A percentile compares a stretch with the other conserved stretches of the same genome.
Evolutionary conservation across 176 grass and related monocot genomes (phyloP).

Genomic region (Zea mays): Zm-B73-REFERENCE-NAM-5.0 NC_050101.1:112522501-112523000

Average conservation of each 20-base stretch:
- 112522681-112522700: not conserved
- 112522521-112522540: not conserved
- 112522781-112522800: constrained; percentile 90
- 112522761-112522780: constrained; percentile 93
- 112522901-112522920: constrained; percentile 48
- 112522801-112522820: constrained; percentile 87
- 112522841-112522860: constrained; percentile 4
- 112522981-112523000: constrained; percentile 78
- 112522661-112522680: not conserved
- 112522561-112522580: constrained; percentile 2
- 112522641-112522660: not conserved
- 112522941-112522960: constrained; percentile 75
- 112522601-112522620: not conserved
- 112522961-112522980: constrained; percentile 96
- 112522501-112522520: not conserved
- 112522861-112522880: not conserved
- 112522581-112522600: not conserved
- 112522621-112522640: not conserved
- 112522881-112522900: constrained; percentile 13
- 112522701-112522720: constrained; percentile 2
- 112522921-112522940: constrained; percentile 97
- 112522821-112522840: constrained; percentile 86
- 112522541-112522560: not conserved
- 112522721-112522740: constrained; percentile 72
- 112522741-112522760: constrained; percentile 71